Evolutionary conservation across 1,284 basidiomycete genomes (phyloP).

Genomic region (Naganishia albida): DNA sequence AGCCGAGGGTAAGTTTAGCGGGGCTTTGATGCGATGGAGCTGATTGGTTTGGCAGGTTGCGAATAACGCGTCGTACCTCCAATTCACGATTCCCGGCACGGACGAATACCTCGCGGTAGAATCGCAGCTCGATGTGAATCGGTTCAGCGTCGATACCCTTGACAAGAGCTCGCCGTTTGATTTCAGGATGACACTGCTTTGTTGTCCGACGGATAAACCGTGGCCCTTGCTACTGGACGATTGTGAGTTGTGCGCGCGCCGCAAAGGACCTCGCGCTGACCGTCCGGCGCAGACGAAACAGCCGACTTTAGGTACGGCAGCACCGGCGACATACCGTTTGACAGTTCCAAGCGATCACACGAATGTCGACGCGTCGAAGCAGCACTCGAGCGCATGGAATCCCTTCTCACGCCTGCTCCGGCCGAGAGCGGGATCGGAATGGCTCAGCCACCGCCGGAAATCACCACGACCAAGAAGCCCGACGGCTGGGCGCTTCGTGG

Average conservation of each 20-base stretch:
- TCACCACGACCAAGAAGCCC: constrained; percentile 33
- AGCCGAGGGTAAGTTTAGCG: constrained; percentile 42
- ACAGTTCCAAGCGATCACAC: constrained; percentile 45
- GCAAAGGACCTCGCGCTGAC: too few relatives aligned
- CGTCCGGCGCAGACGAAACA: constrained; percentile 42
- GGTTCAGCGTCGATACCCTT: constrained; percentile 37
- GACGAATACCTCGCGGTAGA: constrained; percentile 39
- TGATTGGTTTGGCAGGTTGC: constrained; percentile 11
- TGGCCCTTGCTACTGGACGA: constrained; percentile 54
- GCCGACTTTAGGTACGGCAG: constrained; percentile 50
- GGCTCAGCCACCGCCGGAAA: constrained; percentile 9
- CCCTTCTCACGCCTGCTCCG: constrained; percentile 19
- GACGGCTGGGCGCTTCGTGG: constrained; percentile 48
- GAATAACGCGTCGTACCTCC: constrained; percentile 42
- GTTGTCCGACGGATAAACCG: constrained; percentile 48
- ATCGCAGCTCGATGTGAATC: constrained; percentile 34
- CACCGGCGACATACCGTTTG: constrained; percentile 50
- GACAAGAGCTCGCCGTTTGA: constrained; percentile 41
- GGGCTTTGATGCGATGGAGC: not conserved
- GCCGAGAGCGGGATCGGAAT: constrained; percentile 7
- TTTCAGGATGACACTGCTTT: constrained; percentile 49
- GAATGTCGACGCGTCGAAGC: constrained; percentile 45
- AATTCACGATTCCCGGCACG: constrained; percentile 42
- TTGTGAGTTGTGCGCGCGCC: constrained; percentile 36
- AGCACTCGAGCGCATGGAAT: constrained; percentile 34